Conservation (phyloP, 2,329 filamentous ascomycete species). For the Venturia oleaginea region DNA sequence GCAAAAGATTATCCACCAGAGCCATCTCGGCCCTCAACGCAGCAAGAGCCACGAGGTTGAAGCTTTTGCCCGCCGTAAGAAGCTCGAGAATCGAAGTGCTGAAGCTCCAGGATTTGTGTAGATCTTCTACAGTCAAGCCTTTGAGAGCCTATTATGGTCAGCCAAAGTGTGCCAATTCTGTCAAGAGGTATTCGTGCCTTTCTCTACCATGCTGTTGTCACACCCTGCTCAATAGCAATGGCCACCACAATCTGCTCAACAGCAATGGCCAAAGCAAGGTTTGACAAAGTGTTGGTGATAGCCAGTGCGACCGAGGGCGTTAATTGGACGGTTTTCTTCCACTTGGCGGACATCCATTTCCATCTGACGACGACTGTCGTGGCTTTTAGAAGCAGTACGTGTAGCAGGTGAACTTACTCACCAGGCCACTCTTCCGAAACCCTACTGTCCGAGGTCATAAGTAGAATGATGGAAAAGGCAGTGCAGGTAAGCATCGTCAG, state of each 20-base stretch:
- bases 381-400: background rate
- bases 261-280: slow-evolving; percentile 18
- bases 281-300: slow-evolving; percentile 18
- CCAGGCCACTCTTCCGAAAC: slow-evolving; percentile 16
- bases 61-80: slow-evolving; percentile 18
- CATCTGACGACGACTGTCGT: background rate
- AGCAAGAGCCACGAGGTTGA: slow-evolving; percentile 22
- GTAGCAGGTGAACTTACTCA: background rate
- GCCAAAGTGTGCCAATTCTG: too few species aligned
- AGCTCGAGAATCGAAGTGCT: slow-evolving; percentile 18
- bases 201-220: slow-evolving; percentile 22
- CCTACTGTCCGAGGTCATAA: slow-evolving; percentile 15
- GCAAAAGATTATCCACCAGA: slow-evolving; percentile 20
- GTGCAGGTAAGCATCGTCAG: slow-evolving; percentile 17
- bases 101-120: slow-evolving; percentile 20
- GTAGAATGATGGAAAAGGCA: slow-evolving; percentile 15
- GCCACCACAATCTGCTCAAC: slow-evolving; percentile 21
- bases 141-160: slow-evolving; percentile 15
- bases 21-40: slow-evolving; percentile 21
- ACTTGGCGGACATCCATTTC: background rate
- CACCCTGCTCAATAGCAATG: slow-evolving; percentile 20
- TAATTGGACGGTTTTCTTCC: slow-evolving; percentile 12
- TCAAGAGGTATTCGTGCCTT: too few species aligned
- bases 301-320: slow-evolving; percentile 19
- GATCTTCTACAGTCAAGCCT: slow-evolving; percentile 19